These are phyloP conservation scores for Apiospora phragmitis DNA, from an alignment of 2,329 filamentous ascomycete genomes.

Conservation along the genomic window DNA sequence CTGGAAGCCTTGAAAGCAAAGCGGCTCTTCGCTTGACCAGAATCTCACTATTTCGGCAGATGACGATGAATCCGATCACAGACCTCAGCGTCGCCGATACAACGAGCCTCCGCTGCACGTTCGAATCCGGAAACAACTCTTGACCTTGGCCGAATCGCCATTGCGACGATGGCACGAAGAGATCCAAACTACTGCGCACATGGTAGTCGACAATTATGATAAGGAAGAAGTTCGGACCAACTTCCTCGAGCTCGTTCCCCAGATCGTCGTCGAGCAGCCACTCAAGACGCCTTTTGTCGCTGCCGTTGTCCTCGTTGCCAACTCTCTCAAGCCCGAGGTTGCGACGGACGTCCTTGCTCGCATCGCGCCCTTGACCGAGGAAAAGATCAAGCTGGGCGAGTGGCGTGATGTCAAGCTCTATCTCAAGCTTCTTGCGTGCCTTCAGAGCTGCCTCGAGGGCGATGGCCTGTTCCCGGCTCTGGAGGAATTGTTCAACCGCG, in stretches of 20 bases:
- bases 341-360: slow-evolving; percentile 69
- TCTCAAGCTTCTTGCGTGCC: slow-evolving; percentile 83
- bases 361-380: slow-evolving; percentile 62
- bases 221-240: slow-evolving; percentile 73
- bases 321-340: slow-evolving; percentile 75
- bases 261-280: slow-evolving; percentile 85
- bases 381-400: slow-evolving; percentile 68
- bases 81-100: slow-evolving; percentile 71
- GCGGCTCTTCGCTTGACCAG: not conserved
- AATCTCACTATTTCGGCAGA: slow-evolving; percentile 42
- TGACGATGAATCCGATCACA: slow-evolving; percentile 76
- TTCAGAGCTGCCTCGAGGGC: slow-evolving; percentile 78
- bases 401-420: slow-evolving; percentile 93
- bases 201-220: slow-evolving; percentile 82
- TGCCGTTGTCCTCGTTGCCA: slow-evolving; percentile 76
- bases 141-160: slow-evolving; percentile 80
- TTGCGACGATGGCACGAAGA: slow-evolving; percentile 79
- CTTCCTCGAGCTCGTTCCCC: slow-evolving; percentile 73
- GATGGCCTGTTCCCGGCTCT: slow-evolving; percentile 84
- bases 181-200: slow-evolving; percentile 70
- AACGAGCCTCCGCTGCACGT: slow-evolving; percentile 69
- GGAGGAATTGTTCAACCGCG: slow-evolving; percentile 85
- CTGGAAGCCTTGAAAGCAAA: not conserved
- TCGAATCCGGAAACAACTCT: slow-evolving; percentile 74
- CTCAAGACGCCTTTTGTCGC: slow-evolving; percentile 97